phyloP scores from a whole-genome alignment of 2,329 filamentous ascomycete genomes.

The Claviceps citrina region DNA sequence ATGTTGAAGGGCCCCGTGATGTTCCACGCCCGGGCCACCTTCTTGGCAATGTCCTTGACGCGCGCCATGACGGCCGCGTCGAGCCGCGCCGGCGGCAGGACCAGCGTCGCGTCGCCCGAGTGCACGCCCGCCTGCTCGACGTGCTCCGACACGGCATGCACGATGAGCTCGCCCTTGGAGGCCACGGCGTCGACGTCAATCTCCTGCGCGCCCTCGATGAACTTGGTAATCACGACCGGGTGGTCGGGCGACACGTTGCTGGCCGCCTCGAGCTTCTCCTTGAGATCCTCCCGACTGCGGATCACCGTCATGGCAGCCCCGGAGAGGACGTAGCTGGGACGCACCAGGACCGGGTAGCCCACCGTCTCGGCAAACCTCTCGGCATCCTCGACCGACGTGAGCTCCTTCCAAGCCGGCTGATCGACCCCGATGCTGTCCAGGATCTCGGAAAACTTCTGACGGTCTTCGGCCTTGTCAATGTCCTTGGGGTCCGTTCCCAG shows the following conservation, averaged over 20 bases:
- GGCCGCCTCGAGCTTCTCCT: constrained; percentile 87
- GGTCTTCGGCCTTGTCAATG: constrained; percentile 95
- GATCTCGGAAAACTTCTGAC: constrained; percentile 96
- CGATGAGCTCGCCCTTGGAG: constrained; percentile 66
- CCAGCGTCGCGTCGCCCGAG: constrained; percentile 89
- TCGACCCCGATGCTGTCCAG: constrained; percentile 93
- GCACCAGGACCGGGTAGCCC: constrained; percentile 85
- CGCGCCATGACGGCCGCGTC: constrained; percentile 65
- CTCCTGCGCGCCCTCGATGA: constrained; percentile 91
- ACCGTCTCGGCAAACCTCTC: constrained; percentile 73
- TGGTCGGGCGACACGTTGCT: constrained; percentile 87
- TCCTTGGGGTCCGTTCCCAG: constrained; percentile 85
- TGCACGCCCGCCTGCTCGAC: constrained; percentile 95
- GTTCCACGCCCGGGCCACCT: constrained; percentile 91
- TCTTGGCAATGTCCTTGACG: constrained; percentile 87
- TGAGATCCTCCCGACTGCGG: constrained; percentile 69
- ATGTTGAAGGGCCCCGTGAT: constrained; percentile 99
- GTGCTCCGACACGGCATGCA: constrained; percentile 91
- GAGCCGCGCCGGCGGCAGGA: constrained; percentile 73
- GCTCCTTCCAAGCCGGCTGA: constrained; percentile 95
- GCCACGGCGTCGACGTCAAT: constrained; percentile 94
- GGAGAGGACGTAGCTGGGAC: constrained; percentile 88
- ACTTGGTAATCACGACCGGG: constrained; percentile 95
- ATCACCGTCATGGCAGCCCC: constrained; percentile 99
- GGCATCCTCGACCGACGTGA: constrained; percentile 79